Evolutionary conservation across 176 grass and related monocot species (phyloP).

Genomic region (Metroxylon sagu): DNA sequence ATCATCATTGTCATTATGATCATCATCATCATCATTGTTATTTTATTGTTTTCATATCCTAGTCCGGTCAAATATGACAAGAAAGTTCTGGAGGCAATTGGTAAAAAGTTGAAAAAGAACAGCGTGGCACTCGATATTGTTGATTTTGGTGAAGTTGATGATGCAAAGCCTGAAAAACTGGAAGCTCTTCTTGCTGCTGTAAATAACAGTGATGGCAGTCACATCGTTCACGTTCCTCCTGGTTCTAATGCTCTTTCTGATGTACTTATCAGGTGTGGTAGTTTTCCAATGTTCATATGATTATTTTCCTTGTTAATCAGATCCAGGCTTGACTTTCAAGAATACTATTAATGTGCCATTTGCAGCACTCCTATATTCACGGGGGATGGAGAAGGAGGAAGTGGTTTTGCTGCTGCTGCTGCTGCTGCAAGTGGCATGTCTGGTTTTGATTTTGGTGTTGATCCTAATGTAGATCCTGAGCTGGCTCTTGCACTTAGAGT

Average conservation of each 20-base stretch:
- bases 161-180: conserved; percentile 88
- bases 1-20: too few relatives aligned
- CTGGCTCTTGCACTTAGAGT: conserved; percentile 80
- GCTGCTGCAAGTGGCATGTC: conserved; percentile 56
- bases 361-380: conserved; percentile 92
- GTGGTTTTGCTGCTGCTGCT: conserved; percentile 86
- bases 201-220: conserved; percentile 79
- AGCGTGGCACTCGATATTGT: conserved; percentile 93
- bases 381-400: conserved; percentile 80
- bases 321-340: too few relatives aligned
- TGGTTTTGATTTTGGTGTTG: conserved; percentile 96
- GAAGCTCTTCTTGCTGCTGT: conserved; percentile 59
- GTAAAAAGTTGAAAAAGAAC: conserved; percentile 95
- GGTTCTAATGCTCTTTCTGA: conserved; percentile 74
- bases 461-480: conserved; percentile 95
- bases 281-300: conserved; percentile 2
- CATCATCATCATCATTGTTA: too few relatives aligned
- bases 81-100: conserved; percentile 72
- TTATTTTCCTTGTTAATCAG: background rate
- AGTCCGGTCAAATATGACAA: conserved; percentile 86
- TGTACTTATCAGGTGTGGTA: conserved; percentile 73
- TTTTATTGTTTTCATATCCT: background rate
- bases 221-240: conserved; percentile 84
- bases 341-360: conserved; percentile 12
- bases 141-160: conserved; percentile 88